Evolutionary conservation across 495 filamentous ascomycete species (phyloP), one percentile per base, ranked within the genome.

Genomic region (Penicillium atrosanguineum): DNA sequence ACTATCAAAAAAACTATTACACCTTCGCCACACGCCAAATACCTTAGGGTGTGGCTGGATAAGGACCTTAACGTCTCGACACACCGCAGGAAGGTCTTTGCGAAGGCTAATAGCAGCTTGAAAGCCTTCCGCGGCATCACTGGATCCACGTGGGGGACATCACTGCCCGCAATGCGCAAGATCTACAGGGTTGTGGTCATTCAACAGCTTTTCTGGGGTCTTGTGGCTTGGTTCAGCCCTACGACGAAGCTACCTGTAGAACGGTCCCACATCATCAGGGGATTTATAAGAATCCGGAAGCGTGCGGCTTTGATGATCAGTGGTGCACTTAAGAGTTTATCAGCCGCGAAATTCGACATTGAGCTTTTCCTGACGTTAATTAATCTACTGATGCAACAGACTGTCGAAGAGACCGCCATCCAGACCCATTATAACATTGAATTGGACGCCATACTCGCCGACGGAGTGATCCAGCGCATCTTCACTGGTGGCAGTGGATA

Each of bases 31-130:
- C 1, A 34, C 0, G 40, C 46, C 1, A 54, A 37, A 44, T 61
- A 61, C 20, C 53, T 60, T 0, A 44, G 52, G 4, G n/a, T 62
- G 36, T 62, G 52, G 54, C 54, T 63, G 0, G 62, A 64, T 25
- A 43, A 44, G 15, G 16, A 39, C 4, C 56, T 69, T 1, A 49
- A 39, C 0, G 63, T 65, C 19, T 9, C 46, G 0, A 31, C 2
- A 0, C 48, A 63, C 47, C 31, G 51, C 2, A 21, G 46, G 4
- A 53, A 62, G n/a, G 26, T 50, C 1, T 6, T 64, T 0, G 48
- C 53, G 0, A 65, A 60, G 26, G 56, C 48, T 1, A 52, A 47
- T 7, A 18, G 25, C 9, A 53, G 44, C 15, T 19, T 65, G 0
- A 25, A 53, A 45, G 62, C 59, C 0, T 44, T 62, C 8, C 50